Conservation (phyloP, 768 basidiomycete genomes). For the Mrakia frigida region DNA sequence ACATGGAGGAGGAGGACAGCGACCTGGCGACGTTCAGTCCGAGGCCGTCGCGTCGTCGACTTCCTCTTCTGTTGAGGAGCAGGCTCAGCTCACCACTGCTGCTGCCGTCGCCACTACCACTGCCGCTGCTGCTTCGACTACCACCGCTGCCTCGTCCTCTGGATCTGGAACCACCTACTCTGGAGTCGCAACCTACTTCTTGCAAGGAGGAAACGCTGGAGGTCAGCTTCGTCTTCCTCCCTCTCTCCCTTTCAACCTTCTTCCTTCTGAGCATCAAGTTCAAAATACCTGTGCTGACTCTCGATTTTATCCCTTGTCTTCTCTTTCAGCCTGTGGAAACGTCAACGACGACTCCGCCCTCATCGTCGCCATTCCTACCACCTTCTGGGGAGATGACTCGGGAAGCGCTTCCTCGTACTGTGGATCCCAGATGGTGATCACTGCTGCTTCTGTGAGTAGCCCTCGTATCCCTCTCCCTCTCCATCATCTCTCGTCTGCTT, state of each 20-base stretch:
- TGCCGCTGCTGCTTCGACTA: conserved; percentile 32
- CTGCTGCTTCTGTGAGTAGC: conserved; percentile 49
- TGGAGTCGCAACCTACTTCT: conserved; percentile 52
- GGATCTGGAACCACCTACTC: conserved; percentile 35
- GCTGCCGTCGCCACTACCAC: conserved; percentile 28
- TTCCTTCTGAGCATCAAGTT: too few relatives aligned
- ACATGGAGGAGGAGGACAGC: conserved; percentile 50
- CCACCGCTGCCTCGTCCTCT: conserved; percentile 35
- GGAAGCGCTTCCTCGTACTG: conserved; percentile 57
- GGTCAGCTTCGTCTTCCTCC: background rate
- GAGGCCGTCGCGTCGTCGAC: conserved; percentile 48
- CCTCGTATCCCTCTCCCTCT: background rate
- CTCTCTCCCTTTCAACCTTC: background rate
- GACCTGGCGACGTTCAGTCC: conserved; percentile 51
- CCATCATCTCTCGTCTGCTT: too few relatives aligned
- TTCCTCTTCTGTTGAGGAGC: conserved; percentile 54
- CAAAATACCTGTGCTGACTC: background rate
- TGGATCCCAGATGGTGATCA: conserved; percentile 60
- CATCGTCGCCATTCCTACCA: conserved; percentile 51
- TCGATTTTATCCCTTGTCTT: background rate
- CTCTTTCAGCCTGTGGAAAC: conserved; percentile 59
- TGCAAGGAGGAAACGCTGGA: conserved; percentile 28
- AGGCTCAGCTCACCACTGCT: conserved; percentile 45
- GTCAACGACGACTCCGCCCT: conserved; percentile 52
- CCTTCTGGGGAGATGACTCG: conserved; percentile 49